Conservation (phyloP, 768 basidiomycete genomes). For the Lentinula aciculospora region DNA sequence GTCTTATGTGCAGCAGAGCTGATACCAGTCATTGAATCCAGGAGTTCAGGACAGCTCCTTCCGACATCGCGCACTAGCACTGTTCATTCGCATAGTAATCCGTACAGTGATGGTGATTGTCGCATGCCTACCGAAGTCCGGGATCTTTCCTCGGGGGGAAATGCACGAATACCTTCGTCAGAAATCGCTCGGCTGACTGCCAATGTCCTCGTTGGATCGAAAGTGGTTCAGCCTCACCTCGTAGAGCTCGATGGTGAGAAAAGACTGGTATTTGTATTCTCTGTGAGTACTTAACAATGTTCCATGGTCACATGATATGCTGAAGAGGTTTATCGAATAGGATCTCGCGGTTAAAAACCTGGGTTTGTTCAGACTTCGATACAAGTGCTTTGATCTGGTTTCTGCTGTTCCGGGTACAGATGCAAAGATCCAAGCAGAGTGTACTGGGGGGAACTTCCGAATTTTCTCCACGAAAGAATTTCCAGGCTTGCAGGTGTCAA, state of each 20-base stretch:
- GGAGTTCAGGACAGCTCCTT: not conserved
- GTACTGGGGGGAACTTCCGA: slow-evolving; percentile 55
- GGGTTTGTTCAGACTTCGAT: slow-evolving; percentile 60
- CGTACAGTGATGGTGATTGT: not conserved
- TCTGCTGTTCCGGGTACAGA: slow-evolving; percentile 27
- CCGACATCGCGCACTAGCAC: not conserved
- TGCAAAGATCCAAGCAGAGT: slow-evolving; percentile 53
- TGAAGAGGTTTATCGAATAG: slow-evolving; percentile 22
- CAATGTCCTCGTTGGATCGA: slow-evolving; percentile 44
- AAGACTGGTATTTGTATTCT: slow-evolving; percentile 56
- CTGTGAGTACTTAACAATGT: slow-evolving; percentile 33
- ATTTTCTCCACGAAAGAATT: slow-evolving; percentile 71
- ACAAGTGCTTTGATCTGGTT: slow-evolving; percentile 60
- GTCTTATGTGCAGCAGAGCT: slow-evolving; percentile 78
- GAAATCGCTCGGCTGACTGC: not conserved
- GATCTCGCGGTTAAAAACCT: slow-evolving; percentile 66
- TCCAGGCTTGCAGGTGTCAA: slow-evolving; percentile 62
- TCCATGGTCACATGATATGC: not conserved
- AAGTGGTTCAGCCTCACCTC: slow-evolving; percentile 50
- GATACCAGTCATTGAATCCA: slow-evolving; percentile 47
- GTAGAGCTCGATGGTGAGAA: slow-evolving; percentile 54
- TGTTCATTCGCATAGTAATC: not conserved
- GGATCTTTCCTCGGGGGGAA: not conserved
- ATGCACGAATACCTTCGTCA: not conserved
- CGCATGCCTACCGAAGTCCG: not conserved